A percentile compares a stretch with the other conserved stretches of the same genome.
phyloP scores from a whole-genome alignment of 2,329 filamentous ascomycete genomes.

The Diaporthe batatas region DNA sequence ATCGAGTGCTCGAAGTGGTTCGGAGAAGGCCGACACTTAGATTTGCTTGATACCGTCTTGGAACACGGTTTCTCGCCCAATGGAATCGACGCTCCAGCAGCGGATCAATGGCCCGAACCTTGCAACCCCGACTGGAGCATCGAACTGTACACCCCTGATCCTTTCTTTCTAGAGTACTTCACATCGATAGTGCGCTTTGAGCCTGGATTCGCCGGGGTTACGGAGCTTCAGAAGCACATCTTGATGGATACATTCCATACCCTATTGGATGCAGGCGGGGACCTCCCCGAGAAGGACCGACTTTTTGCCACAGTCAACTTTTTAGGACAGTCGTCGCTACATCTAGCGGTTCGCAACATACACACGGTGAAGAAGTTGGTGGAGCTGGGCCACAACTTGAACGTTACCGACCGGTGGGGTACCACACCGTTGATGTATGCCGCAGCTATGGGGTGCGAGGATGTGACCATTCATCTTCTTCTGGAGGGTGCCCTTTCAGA shows the following conservation, averaged over 20 bases:
- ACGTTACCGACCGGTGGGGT: neutral
- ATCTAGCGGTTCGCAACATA: neutral
- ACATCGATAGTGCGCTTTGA: neutral
- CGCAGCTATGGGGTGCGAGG: neutral
- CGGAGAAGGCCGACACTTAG: neutral
- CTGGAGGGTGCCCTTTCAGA: neutral
- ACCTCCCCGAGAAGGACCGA: neutral
- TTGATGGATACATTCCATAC: neutral
- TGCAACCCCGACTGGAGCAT: neutral
- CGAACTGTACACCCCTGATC: neutral
- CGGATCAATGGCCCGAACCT: neutral
- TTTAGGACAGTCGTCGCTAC: neutral
- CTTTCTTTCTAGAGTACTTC: neutral
- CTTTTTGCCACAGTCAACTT: neutral
- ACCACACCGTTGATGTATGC: slow-evolving; percentile 7
- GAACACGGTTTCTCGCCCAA: neutral
- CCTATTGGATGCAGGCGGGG: too few relatives aligned
- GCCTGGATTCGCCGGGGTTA: neutral
- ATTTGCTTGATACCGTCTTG: neutral
- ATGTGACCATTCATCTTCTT: neutral
- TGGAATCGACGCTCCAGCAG: neutral
- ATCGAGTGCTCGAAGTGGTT: neutral
- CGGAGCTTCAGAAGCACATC: neutral
- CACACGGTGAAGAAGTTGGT: neutral
- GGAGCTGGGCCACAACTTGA: neutral